phyloP scores from a whole-genome alignment of 2,329 filamentous ascomycete genomes.

The Pseudogymnoascus sp. region DNA sequence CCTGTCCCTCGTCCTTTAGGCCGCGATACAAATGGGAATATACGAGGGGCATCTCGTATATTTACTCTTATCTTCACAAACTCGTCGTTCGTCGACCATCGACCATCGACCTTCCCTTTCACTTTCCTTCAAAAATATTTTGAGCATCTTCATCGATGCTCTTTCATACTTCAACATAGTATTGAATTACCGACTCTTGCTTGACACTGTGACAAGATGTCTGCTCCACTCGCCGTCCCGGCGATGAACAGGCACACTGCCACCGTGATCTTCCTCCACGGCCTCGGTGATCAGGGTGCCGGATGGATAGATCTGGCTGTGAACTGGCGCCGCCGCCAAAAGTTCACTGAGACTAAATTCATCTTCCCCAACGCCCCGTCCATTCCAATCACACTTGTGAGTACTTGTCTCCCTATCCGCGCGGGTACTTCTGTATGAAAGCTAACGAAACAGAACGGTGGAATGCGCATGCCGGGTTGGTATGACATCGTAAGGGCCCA shows the following conservation, averaged over 20 bases:
- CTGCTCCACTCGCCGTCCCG: conserved; percentile 57
- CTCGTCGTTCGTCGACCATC: not conserved
- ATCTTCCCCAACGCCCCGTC: conserved; percentile 84
- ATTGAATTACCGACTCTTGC: not conserved
- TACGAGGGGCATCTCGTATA: not conserved
- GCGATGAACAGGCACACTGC: conserved; percentile 80
- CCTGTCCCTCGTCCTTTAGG: not conserved
- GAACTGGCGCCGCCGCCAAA: conserved; percentile 73
- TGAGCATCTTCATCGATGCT: not conserved
- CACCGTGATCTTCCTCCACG: conserved; percentile 90
- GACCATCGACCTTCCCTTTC: not conserved
- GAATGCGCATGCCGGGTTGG: conserved; percentile 80
- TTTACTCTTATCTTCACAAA: not conserved
- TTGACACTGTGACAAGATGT: conserved; percentile 18
- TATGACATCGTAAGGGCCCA: conserved; percentile 62
- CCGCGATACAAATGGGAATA: not conserved
- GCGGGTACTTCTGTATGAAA: not conserved
- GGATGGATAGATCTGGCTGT: conserved; percentile 79
- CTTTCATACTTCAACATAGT: not conserved
- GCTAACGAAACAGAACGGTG: conserved; percentile 51
- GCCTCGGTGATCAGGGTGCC: conserved; percentile 74
- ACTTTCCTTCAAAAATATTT: not conserved
- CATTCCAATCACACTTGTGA: conserved; percentile 78
- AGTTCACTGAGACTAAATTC: conserved; percentile 86
- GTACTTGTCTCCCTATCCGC: conserved; percentile 24